Conservation (phyloP, 805 yeast species). For the Candida quercuum region DNA sequence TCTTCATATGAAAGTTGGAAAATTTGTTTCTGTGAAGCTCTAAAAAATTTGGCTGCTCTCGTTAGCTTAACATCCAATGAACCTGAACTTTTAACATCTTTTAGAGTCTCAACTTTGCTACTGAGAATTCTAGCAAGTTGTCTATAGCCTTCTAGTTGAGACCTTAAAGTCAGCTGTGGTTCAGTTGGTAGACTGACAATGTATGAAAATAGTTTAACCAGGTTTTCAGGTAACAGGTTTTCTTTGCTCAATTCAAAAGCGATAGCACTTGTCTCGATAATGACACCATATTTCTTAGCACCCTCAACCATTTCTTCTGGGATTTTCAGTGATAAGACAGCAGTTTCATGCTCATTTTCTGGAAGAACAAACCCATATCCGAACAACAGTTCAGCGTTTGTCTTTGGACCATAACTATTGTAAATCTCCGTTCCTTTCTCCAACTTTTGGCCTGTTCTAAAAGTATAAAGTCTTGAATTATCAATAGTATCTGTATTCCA, state of each 20-base stretch:
- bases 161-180: constrained; percentile 39
- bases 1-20: constrained; percentile 40
- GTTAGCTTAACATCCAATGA: constrained; percentile 20
- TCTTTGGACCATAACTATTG: constrained; percentile 85
- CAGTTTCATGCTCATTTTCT: constrained; percentile 50
- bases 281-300: constrained; percentile 32
- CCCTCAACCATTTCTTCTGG: constrained; percentile 24
- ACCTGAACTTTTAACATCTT: constrained; percentile 24
- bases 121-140: constrained; percentile 47
- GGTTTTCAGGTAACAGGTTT: constrained; percentile 35
- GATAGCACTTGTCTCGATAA: constrained; percentile 35
- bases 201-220: constrained; percentile 50
- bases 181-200: constrained; percentile 49
- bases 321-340: constrained; percentile 57
- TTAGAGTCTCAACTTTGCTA: constrained; percentile 40
- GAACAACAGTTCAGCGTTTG: constrained; percentile 75
- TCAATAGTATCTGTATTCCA: constrained; percentile 42
- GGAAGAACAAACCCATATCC: constrained; percentile 76
- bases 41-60: constrained; percentile 39
- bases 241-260: constrained; percentile 32
- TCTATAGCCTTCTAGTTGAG: constrained; percentile 55
- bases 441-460: constrained; percentile 32
- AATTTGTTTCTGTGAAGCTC: constrained; percentile 42
- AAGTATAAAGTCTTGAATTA: constrained; percentile 29
- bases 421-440: constrained; percentile 45